These are phyloP conservation scores for Heliamphora exappendiculata DNA, from an alignment of 148 eudicot species.

Conservation along the genomic window DNA sequence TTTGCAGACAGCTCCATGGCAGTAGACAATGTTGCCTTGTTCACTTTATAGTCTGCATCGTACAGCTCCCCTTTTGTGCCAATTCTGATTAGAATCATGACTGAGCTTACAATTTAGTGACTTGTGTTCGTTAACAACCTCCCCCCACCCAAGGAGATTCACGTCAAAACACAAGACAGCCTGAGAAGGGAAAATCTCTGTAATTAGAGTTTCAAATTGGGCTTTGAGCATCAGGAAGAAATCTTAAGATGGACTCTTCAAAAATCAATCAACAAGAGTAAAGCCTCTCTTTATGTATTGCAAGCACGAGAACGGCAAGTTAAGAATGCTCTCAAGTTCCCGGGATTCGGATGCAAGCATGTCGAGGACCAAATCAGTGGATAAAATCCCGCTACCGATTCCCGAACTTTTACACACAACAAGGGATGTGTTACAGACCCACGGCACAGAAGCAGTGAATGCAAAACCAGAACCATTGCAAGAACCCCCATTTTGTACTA, in stretches of 20 bases:
- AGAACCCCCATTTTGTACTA: conserved; percentile 27
- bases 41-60: no score
- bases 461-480: conserved; percentile 39
- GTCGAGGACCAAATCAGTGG: conserved; percentile 39
- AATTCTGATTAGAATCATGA: no score
- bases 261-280: conserved; percentile 34
- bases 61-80: no score
- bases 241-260: not conserved
- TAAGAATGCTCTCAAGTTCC: conserved; percentile 44
- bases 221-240: not conserved
- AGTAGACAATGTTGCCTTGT: not conserved
- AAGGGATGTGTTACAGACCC: conserved; percentile 79
- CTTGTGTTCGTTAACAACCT: not conserved
- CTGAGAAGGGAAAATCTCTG: not conserved
- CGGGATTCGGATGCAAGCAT: conserved; percentile 34
- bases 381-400: conserved; percentile 12
- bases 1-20: not conserved
- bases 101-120: no score
- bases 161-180: not conserved
- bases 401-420: conserved; percentile 60
- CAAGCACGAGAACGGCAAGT: conserved; percentile 69
- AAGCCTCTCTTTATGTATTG: conserved; percentile 65
- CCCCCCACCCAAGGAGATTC: not conserved
- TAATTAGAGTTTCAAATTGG: not conserved
- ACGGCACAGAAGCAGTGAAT: conserved; percentile 61